Conservation (phyloP, 2,329 filamentous ascomycete genomes). For the Parafenestella ontariensis region DNA sequence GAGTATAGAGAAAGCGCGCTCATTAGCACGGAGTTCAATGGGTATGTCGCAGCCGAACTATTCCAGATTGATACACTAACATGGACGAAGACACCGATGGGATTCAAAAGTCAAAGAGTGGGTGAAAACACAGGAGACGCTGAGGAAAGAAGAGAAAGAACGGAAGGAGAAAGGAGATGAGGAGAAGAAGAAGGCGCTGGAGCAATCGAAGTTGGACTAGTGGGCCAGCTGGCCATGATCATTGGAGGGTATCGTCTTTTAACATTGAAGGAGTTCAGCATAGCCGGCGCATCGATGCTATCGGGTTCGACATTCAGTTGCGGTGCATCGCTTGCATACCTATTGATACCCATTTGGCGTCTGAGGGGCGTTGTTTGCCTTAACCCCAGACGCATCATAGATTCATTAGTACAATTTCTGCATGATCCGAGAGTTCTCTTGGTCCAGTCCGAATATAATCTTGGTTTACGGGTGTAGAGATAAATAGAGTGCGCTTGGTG, state of each 20-base stretch:
- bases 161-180: constrained; percentile 18
- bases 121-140: constrained; percentile 53
- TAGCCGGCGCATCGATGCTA: not conserved
- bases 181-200: constrained; percentile 12
- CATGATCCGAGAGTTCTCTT: too few species aligned
- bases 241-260: not conserved
- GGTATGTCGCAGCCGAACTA: constrained; percentile 51
- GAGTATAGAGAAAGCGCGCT: constrained; percentile 72
- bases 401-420: not conserved
- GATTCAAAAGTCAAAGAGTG: constrained; percentile 65
- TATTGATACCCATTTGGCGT: constrained; percentile 30
- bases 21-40: constrained; percentile 65
- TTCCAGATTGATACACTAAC: constrained; percentile 5
- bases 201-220: constrained; percentile 25
- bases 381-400: not conserved
- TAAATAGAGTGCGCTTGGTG: not conserved
- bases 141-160: constrained; percentile 19
- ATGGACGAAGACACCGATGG: constrained; percentile 64
- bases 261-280: constrained; percentile 5
- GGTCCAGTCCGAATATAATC: too few species aligned
- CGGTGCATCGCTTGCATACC: constrained; percentile 1
- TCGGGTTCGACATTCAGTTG: constrained; percentile 6
- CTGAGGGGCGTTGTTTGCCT: not conserved
- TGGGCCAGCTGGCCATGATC: constrained; percentile 26
- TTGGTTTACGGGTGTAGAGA: too few species aligned